Conservation (phyloP, 1,284 basidiomycete species). For the Cryptococcus wingfieldii region DNA sequence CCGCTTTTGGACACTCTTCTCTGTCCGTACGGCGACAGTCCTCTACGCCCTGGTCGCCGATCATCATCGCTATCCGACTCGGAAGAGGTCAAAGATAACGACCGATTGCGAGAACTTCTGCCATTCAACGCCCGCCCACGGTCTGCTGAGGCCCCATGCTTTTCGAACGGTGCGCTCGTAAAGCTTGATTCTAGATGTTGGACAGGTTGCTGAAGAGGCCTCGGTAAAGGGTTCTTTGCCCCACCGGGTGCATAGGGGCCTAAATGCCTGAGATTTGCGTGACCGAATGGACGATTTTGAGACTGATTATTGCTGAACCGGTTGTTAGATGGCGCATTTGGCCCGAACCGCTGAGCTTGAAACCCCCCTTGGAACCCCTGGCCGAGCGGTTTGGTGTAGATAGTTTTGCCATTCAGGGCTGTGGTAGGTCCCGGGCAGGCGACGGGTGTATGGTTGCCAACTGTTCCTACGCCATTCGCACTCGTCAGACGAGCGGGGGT, state of each 20-base stretch:
- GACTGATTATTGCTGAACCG: not conserved
- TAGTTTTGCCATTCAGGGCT: not conserved
- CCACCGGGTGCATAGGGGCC: no score
- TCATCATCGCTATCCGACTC: conserved; percentile 33
- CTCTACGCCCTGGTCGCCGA: conserved; percentile 13
- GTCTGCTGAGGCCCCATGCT: conserved; percentile 2
- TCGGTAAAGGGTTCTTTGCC: no score
- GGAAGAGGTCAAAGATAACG: conserved; percentile 17
- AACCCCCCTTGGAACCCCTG: no score
- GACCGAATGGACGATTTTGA: no score
- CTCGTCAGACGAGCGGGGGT: not conserved
- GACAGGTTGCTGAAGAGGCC: not conserved
- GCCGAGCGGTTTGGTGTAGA: no score
- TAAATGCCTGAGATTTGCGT: no score
- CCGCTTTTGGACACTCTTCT: conserved; percentile 4
- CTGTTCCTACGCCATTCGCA: not conserved
- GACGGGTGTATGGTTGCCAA: not conserved
- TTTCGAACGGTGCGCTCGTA: conserved; percentile 25
- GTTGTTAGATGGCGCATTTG: no score
- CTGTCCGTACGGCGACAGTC: conserved; percentile 14
- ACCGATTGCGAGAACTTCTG: not conserved
- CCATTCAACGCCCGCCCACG: not conserved
- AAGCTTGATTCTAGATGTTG: conserved; percentile 28
- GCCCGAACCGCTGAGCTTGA: no score
- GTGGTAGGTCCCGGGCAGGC: not conserved